Base-by-base conservation (phyloP, 805 yeast genomes). In the Cyberlindnera saturnus region DNA sequence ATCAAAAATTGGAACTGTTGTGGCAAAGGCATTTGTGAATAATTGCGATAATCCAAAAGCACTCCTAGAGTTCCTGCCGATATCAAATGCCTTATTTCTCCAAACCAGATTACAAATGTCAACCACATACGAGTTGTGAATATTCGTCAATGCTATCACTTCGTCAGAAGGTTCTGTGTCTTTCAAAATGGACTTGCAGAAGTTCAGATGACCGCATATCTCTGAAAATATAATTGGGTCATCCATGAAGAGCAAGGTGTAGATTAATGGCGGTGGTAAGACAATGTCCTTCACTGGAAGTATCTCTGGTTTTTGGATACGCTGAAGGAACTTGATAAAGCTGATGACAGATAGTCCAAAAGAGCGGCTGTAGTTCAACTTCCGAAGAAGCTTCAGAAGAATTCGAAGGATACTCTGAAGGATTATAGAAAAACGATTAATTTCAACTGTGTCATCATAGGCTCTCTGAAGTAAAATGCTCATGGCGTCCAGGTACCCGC, bases 81-180 rank as follows among this genome's bases (percentile, higher is more conserved):
- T 55, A 20, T 66, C 66, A 47, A 77, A 71, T 1, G 79, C 75
- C 50, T 65, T 69, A 48, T 77, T 75, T 45, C 82, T 59, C 85
- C 85, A 80, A 0, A 74, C 38, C 13, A 73, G 62, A 44, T 80
- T 79, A 46, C 81, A 67, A 7, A 73, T 53, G 51, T 80, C 85
- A 69, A 76, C 71, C 9, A 79, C 71, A 45, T 70, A 74, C 0
- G 77, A 60, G 44, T 77, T 77, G 38, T 73, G 77, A 5, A 72
- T 39, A 9, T 51, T 49, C 5, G 56, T 56, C 40, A 68, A 66
- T 31, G 56, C 47, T 4, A 48, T 32, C 5, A 55, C 45, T 16
- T 48, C 51, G 6, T 52, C 50, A 8, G 44, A 43, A 6, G 40
- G 29, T 5, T 46, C 50, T 3, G 45, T 46, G 5, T 39, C 41